Evolutionary conservation across 352 stramenopile species (phyloP).

Genomic region (Phytophthora brassicae): DNA sequence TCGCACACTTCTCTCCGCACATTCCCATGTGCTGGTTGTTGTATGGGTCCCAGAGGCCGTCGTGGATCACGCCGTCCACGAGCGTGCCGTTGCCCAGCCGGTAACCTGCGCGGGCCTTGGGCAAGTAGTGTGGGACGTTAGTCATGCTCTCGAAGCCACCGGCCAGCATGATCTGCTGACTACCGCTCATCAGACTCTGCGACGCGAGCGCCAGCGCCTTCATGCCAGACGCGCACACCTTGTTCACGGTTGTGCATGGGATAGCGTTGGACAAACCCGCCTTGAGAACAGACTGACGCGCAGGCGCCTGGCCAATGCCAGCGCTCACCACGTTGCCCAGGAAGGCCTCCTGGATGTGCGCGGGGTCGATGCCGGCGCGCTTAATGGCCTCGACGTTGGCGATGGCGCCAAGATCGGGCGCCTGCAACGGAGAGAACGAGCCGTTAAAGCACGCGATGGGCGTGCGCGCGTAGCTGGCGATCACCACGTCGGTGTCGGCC

Average conservation of each 20-base stretch:
- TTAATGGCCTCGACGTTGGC: conserved; percentile 88
- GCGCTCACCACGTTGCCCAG: conserved; percentile 97
- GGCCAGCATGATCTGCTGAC: conserved; percentile 89
- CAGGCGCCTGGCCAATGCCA: conserved; percentile 95
- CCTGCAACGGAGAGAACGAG: conserved; percentile 85
- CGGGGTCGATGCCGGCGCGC: conserved; percentile 63
- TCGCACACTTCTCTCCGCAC: conserved; percentile 95
- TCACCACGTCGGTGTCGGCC: conserved; percentile 88
- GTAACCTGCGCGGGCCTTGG: conserved; percentile 90
- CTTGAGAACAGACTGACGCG: conserved; percentile 92
- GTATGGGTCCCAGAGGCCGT: conserved; percentile 98
- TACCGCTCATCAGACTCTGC: conserved; percentile 89
- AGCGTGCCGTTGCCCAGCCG: conserved; percentile 91
- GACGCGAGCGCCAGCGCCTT: conserved; percentile 87
- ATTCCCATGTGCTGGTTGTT: conserved; percentile 95
- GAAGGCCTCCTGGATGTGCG: conserved; percentile 95
- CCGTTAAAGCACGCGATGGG: conserved; percentile 97
- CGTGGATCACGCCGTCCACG: conserved; percentile 92
- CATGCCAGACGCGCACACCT: conserved; percentile 97
- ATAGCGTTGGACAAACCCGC: conserved; percentile 91
- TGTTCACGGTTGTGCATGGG: conserved; percentile 98
- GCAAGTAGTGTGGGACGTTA: conserved; percentile 97
- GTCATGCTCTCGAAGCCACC: conserved; percentile 98
- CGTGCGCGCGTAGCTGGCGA: conserved; percentile 94
- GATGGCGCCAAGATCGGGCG: conserved; percentile 91